Evolutionary conservation across 2,329 filamentous ascomycete genomes (phyloP), one percentile per base, ranked within the genome.

Genomic region (Trichoderma sp.): DNA sequence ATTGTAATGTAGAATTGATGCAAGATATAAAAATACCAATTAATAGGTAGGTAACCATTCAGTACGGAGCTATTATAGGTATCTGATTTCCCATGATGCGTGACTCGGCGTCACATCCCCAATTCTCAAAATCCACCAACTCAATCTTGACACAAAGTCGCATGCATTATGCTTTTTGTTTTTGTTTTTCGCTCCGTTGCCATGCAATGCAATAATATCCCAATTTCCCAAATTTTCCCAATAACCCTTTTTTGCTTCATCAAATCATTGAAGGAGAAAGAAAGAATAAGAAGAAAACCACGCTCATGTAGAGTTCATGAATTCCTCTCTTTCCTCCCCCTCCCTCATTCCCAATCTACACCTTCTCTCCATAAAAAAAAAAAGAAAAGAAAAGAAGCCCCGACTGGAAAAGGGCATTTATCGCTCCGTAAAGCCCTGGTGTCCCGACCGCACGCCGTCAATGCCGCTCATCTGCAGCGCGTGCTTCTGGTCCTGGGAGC

Each of bases 401-500:
- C 34, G 34, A 14, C 5, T 36, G 5, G 34, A 14, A 12, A 2
- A 39, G 7, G 2, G 39, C 15, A 47, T 47, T 3, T 1, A 51
- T 51, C 39, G 24, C 81, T 86, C 84, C 36, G 79, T 83, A 71
- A 86, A 86, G 0, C 85, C 84, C 30, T 71, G 61, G 8, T 81
- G 80, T 2, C 80, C 80, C 1, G 79, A 78, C 76, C 80, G 76
- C 71, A 81, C 80, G 39, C 76, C 77, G 3, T 76, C 78, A 34
- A 85, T 80, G 70, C 77, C 80, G 61, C 78, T 80, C 85, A 87
- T 85, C 75, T 87, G 86, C 79, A 86, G 76, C 69, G 80, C 80
- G 73, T 84, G 86, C 78, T 87, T 88, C 78, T 83, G 83, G 77
- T 88, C 87, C 79, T 90, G 85, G 43, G 82, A 81, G 76, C 81